These are phyloP conservation scores for Smallanthus sonchifolius DNA, from an alignment of 129 eudicot species.

Conservation along the genomic window DNA sequence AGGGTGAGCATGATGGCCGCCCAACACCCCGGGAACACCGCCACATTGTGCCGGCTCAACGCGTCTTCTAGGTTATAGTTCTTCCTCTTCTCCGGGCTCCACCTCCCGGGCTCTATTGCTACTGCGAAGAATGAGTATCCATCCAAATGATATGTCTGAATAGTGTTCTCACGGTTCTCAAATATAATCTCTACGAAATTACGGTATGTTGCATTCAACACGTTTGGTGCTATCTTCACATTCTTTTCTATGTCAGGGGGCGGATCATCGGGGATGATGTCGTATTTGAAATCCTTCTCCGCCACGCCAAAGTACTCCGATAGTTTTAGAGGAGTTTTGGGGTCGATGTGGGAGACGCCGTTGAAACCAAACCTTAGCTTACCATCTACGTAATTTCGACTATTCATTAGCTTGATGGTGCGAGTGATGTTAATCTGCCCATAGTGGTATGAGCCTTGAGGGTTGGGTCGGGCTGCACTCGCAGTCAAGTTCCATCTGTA, in stretches of 20 bases:
- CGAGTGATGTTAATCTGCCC: constrained; percentile 92
- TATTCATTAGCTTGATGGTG: constrained; percentile 62
- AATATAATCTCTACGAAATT: constrained; percentile 75
- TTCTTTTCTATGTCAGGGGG: constrained; percentile 24
- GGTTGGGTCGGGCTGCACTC: constrained; percentile 94
- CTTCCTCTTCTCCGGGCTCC: constrained; percentile 80
- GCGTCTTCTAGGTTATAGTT: constrained; percentile 76
- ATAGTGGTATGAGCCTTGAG: constrained; percentile 91
- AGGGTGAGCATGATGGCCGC: constrained; percentile 78
- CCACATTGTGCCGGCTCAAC: constrained; percentile 73
- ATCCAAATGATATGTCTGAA: constrained; percentile 61
- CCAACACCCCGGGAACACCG: constrained; percentile 86
- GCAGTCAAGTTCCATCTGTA: constrained; percentile 93
- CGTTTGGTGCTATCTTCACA: constrained; percentile 49
- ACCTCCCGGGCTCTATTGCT: constrained; percentile 69
- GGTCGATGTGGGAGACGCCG: constrained; percentile 63
- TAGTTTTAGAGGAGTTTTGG: constrained; percentile 68
- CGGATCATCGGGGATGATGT: constrained; percentile 55
- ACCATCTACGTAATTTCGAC: constrained; percentile 38
- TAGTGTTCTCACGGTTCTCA: constrained; percentile 72
- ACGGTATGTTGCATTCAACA: constrained; percentile 61
- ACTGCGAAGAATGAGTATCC: constrained; percentile 88
- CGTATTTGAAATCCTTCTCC: constrained; percentile 48
- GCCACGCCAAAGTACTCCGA: constrained; percentile 57
- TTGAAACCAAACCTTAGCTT: constrained; percentile 78